A percentile compares a stretch with the other conserved stretches of the same genome.
These are phyloP conservation scores for Mycena galopus DNA, from an alignment of 768 basidiomycete genomes.

Conservation along the genomic window DNA sequence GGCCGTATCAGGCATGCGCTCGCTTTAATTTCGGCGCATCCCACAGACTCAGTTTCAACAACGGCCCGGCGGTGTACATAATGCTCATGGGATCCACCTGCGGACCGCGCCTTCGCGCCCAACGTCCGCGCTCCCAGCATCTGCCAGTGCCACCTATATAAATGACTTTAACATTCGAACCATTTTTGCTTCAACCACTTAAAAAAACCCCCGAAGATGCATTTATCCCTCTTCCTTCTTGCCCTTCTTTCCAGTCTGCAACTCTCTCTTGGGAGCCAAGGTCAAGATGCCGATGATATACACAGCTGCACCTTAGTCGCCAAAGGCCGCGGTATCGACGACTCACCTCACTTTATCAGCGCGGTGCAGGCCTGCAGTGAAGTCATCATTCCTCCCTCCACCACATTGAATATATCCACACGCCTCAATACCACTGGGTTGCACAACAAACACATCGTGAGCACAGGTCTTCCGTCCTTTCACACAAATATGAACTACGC, in stretches of 20 bases:
- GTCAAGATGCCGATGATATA: neutral
- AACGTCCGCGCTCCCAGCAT: neutral
- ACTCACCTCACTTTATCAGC: constrained; percentile 60
- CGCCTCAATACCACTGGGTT: constrained; percentile 67
- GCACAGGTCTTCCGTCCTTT: constrained; percentile 36
- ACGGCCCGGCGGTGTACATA: neutral
- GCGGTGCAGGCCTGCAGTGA: constrained; percentile 56
- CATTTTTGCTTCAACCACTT: neutral
- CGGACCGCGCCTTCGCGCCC: neutral
- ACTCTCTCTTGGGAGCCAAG: neutral
- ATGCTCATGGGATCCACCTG: neutral
- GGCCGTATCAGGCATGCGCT: too few relatives aligned
- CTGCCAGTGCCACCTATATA: neutral
- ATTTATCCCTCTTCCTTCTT: neutral
- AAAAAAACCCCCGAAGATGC: neutral
- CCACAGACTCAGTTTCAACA: too few relatives aligned
- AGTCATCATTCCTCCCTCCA: constrained; percentile 57
- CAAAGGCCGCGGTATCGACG: constrained; percentile 32
- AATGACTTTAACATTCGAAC: neutral
- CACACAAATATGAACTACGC: neutral
- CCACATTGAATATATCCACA: constrained; percentile 64
- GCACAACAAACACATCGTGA: constrained; percentile 61
- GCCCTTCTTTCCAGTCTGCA: constrained; percentile 1
- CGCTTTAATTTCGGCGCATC: too few relatives aligned
- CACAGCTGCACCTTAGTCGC: too few relatives aligned